Evolutionary conservation across 345 rosid species (phyloP), one percentile per base, ranked within the genome.

Genomic region (Turritis glabra): DNA sequence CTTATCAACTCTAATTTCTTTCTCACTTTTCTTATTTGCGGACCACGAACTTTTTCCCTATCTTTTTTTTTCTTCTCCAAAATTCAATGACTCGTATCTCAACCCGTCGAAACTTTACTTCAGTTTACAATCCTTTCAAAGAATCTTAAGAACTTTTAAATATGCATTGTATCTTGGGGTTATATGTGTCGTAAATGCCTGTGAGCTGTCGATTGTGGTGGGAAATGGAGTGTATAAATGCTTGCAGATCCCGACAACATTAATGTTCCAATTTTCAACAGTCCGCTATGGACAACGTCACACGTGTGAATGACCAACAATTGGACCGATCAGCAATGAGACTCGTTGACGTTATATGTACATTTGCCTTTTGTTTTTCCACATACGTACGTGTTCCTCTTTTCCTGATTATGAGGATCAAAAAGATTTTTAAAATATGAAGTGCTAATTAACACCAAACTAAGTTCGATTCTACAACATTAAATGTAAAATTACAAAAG

Each of bases 121-220:
- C 37, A 17, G 0, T 26, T 5, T 3, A 67, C 10, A 67, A 19
- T 21, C 32, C 10, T 35, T 50, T 22, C 23, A 35, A 7, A 15
- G 23, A 67, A 50, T 50, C 21, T 7, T 33, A 35, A 19, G 1
- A 18, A 29, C 11, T 14, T 50, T 18, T 0, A 14, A 32, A 0
- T 27, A 66, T 50, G 22, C 33, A 66, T 22, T 35, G 33, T 67
- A 67, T 22, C 11, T 53, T 48, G 12, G 15, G 21, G 23, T 26
- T 66, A 50, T 46, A 64, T 50, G 48, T 67, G 47, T 22, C 60
- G 2, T 26, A 33, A 37, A 52, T n/a, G 37, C 72, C 40, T 35
- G 37, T 67, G 71, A 35, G 60, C 71, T 65, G 57, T 65, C 70
- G 29, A 65, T 40, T 6, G 51, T 62, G 32, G 23, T 25, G 22